Percentiles rank a stretch among this genome's conserved stretches.
phyloP scores from a whole-genome alignment of 495 filamentous ascomycete genomes.

The Chaetomidium leptoderma region DNA sequence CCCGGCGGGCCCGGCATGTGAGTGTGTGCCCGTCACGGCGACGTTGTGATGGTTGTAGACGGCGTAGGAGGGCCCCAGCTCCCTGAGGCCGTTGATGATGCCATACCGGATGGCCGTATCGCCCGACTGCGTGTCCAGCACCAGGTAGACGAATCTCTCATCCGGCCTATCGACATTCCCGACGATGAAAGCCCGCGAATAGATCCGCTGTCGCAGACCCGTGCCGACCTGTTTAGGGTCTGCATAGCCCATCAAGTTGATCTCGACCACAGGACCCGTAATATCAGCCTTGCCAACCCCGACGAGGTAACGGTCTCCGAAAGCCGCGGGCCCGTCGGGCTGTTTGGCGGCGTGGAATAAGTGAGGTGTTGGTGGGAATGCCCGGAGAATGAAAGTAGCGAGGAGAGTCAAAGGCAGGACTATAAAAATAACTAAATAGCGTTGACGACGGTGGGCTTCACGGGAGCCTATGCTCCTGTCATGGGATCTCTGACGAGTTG shows the following conservation, averaged over 20 bases:
- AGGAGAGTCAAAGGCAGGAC: not conserved
- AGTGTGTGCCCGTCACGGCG: constrained; percentile 89
- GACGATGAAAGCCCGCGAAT: constrained; percentile 88
- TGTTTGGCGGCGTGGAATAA: not conserved
- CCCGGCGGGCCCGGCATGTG: constrained; percentile 85
- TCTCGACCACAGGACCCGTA: constrained; percentile 90
- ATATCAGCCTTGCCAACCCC: constrained; percentile 94
- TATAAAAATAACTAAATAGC: not conserved
- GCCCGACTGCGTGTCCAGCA: constrained; percentile 82
- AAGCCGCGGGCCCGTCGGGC: not conserved
- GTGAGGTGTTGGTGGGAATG: not conserved
- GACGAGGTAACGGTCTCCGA: constrained; percentile 62
- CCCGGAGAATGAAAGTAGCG: not conserved
- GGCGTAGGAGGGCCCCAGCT: constrained; percentile 63
- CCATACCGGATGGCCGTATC: constrained; percentile 89
- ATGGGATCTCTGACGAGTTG: too few species aligned
- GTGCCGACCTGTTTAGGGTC: constrained; percentile 79
- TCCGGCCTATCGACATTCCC: constrained; percentile 60
- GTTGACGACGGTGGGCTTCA: too few species aligned
- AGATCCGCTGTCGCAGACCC: constrained; percentile 83
- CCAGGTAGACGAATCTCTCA: constrained; percentile 81
- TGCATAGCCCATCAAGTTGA: constrained; percentile 92
- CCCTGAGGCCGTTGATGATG: constrained; percentile 66
- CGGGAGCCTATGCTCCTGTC: too few species aligned
- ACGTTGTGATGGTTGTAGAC: constrained; percentile 80